Conservation (phyloP, 257 asterid species). For the Gentiana straminea region DNA sequence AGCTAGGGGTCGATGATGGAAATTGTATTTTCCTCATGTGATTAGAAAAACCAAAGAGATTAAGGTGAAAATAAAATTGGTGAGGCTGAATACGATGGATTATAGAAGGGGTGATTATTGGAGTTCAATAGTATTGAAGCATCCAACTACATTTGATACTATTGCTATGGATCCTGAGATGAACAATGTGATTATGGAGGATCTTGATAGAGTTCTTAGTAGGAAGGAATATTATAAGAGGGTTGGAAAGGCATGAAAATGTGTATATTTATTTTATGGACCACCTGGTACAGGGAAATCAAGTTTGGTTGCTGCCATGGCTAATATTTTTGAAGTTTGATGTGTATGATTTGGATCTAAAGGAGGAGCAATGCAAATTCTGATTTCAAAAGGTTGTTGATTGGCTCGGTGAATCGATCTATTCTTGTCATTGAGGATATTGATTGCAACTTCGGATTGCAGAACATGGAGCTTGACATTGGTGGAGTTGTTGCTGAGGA, state of each 20-base stretch:
- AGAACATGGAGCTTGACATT: too few relatives aligned
- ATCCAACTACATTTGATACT: slow-evolving; percentile 48
- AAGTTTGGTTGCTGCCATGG: slow-evolving; percentile 51
- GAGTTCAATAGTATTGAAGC: neutral
- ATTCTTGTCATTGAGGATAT: slow-evolving; percentile 67
- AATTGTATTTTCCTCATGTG: slow-evolving; percentile 33
- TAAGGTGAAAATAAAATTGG: slow-evolving; percentile 17
- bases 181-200: slow-evolving; percentile 27
- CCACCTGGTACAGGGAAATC: slow-evolving; percentile 88
- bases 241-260: slow-evolving; percentile 66
- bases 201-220: slow-evolving; percentile 29
- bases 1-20: too few relatives aligned
- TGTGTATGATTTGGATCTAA: slow-evolving; percentile 43
- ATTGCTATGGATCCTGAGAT: slow-evolving; percentile 39
- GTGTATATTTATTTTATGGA: slow-evolving; percentile 59
- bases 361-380: slow-evolving; percentile 35
- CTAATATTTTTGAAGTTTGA: slow-evolving; percentile 14
- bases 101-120: too few relatives aligned
- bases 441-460: slow-evolving; percentile 17
- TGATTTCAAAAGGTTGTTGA: slow-evolving; percentile 10
- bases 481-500: neutral
- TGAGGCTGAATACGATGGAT: slow-evolving; percentile 11
- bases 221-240: slow-evolving; percentile 45
- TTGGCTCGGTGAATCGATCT: slow-evolving; percentile 37
- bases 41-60: slow-evolving; percentile 24